Base-by-base conservation (phyloP, 495 filamentous ascomycete species). In the Talaromyces stipitatus region DNA sequence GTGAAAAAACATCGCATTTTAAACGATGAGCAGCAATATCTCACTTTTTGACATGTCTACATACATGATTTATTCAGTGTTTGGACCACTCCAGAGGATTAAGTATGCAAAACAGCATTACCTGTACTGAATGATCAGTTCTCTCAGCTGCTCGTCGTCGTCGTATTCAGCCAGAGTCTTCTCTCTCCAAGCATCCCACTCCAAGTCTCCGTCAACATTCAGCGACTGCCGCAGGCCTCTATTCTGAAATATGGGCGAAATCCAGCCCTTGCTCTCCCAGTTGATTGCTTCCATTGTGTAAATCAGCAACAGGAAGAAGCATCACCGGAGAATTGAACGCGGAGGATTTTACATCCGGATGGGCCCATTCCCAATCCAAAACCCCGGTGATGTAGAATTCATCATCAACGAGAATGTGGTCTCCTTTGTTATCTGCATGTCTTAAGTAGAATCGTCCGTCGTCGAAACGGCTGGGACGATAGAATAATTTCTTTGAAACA, bases 301-400 rank as follows among this genome's bases (percentile, higher is more conserved):
- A 78, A 16, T 70, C 66, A 9, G 48, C 66, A 36, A 78, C 71
- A 0, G 72, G 72, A 59, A 70, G 70, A 57, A 77, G 63, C 62
- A 72, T 68, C 27, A 70, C 67, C 2, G 72, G 72, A 1, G 72
- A 72, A 60, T 66, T 70, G 51, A 78, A 79, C 16, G 72, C 70
- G 8, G 57, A 59, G 43, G 63, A 66, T 57, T 67, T 71, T 0
- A 64, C 55, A 18, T 59, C 69, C 8, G 72, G 71, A 45, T 67
- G 50, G 14, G 73, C 68, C 64, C 67, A 76, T 57, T 78, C 68
- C 73, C 70, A 79, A 59, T 79, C 70, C 46, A 76, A 68, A 32
- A 78, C 71, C 14, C 70, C 69, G 2, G 70, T 74, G 51, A 80
- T 77, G 38, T 76, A 69, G 47, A 60, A 74, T 0, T 71, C 60